A percentile compares a stretch with the other conserved stretches of the same genome.
Evolutionary conservation across 495 filamentous ascomycete genomes (phyloP).

Genomic region (Terfezia boudieri): DNA sequence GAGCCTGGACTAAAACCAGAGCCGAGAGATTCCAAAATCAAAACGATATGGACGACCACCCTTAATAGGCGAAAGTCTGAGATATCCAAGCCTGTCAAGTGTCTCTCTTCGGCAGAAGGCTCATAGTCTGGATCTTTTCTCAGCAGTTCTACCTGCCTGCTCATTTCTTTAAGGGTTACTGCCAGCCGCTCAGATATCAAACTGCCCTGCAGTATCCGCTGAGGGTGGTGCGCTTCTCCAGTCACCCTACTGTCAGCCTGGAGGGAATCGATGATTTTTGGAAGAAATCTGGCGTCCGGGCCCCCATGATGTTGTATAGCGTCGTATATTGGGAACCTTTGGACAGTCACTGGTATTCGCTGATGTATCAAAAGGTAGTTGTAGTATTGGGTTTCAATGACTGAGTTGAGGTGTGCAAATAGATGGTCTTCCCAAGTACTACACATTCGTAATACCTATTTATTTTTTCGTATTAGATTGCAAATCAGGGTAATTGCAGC

Average conservation of each 20-base stretch:
- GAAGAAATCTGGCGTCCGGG: constrained; percentile 8
- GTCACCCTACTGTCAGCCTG: background rate
- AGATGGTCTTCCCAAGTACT: constrained; percentile 70
- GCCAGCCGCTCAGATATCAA: constrained; percentile 12
- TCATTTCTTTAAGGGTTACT: constrained; percentile 8
- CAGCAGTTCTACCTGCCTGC: constrained; percentile 7
- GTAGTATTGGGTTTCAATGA: constrained; percentile 28
- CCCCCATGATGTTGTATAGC: constrained; percentile 13
- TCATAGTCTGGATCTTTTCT: constrained; percentile 11
- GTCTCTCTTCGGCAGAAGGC: constrained; percentile 5
- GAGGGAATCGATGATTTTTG: constrained; percentile 16
- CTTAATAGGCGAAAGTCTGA: constrained; percentile 23
- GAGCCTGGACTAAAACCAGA: constrained; percentile 19
- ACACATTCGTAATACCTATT: constrained; percentile 38
- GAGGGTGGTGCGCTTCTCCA: constrained; percentile 8
- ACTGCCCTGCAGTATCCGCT: constrained; percentile 16
- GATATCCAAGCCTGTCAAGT: constrained; percentile 7
- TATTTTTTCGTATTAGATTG: background rate
- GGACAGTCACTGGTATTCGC: constrained; percentile 8
- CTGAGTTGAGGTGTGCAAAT: constrained; percentile 71
- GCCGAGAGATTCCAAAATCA: constrained; percentile 26
- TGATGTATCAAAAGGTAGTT: constrained; percentile 5
- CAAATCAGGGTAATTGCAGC: background rate
- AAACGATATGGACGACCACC: constrained; percentile 36
- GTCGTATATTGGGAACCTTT: constrained; percentile 15